These are phyloP conservation scores for Lactarius psammicola DNA, from an alignment of 768 basidiomycete genomes.

Conservation along the genomic window DNA sequence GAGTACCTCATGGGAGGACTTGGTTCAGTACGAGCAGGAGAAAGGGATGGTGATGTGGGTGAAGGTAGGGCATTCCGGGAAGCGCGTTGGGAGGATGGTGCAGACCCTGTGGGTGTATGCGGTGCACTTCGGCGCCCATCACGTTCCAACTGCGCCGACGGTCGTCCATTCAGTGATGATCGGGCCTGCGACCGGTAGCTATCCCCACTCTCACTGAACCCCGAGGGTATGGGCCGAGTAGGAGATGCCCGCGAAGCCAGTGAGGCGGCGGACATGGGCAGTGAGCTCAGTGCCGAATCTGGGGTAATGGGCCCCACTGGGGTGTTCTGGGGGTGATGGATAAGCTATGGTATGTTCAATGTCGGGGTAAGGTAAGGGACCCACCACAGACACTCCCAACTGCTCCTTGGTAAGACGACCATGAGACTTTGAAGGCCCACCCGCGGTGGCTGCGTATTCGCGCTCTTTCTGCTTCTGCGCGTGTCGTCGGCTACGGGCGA, in stretches of 20 bases:
- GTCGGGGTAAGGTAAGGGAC: neutral
- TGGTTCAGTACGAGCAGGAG: conserved; percentile 3
- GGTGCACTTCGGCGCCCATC: conserved; percentile 10
- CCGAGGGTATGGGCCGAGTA: neutral
- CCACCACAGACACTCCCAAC: conserved; percentile 39
- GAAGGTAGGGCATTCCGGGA: neutral
- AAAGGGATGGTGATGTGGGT: conserved; percentile 8
- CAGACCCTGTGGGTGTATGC: neutral
- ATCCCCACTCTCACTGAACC: neutral
- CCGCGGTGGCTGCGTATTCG: conserved; percentile 44
- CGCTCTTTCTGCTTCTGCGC: conserved; percentile 81
- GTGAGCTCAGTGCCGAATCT: neutral
- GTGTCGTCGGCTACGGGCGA: conserved; percentile 87
- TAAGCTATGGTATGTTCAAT: neutral
- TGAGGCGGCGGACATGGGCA: neutral
- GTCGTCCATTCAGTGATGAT: conserved; percentile 7
- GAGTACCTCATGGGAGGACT: neutral
- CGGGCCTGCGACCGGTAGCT: neutral
- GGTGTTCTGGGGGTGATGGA: neutral
- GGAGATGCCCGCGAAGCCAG: neutral
- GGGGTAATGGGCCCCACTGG: neutral
- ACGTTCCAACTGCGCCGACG: neutral
- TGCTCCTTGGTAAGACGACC: conserved; percentile 32
- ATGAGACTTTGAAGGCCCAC: conserved; percentile 37
- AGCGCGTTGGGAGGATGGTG: neutral